Evolutionary conservation across 192 early-diverging fungal species (phyloP).

Genomic region (Coemansia guatemalensis): DNA sequence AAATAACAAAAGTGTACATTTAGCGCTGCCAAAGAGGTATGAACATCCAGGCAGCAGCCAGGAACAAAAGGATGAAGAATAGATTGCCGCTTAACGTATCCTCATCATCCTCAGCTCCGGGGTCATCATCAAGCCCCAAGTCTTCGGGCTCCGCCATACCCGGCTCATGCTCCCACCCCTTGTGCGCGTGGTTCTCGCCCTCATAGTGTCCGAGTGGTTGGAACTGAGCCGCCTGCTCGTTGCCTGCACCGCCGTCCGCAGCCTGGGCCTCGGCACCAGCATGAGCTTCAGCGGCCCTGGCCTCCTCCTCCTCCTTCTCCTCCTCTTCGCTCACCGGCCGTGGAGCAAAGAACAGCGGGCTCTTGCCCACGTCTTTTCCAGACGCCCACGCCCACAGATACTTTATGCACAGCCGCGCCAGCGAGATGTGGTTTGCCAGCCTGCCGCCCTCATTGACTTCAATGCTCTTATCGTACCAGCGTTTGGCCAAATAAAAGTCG

Average conservation of each 20-base stretch:
- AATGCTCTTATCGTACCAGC: constrained; percentile 85
- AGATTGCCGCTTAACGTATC: constrained; percentile 26
- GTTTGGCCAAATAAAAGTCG: constrained; percentile 92
- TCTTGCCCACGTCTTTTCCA: constrained; percentile 59
- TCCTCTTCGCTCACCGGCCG: constrained; percentile 16
- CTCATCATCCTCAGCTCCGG: constrained; percentile 11
- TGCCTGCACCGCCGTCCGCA: constrained; percentile 3
- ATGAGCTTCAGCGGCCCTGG: constrained; percentile 1
- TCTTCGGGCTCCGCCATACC: constrained; percentile 5
- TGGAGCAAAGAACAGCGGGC: constrained; percentile 52
- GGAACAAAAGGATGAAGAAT: constrained; percentile 25
- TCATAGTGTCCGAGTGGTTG: not conserved
- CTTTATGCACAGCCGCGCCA: constrained; percentile 67
- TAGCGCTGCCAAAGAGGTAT: constrained; percentile 21
- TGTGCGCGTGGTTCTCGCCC: constrained; percentile 3
- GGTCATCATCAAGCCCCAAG: not conserved
- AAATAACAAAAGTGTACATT: not conserved
- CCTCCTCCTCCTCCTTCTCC: constrained; percentile 10
- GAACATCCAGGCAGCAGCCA: constrained; percentile 47
- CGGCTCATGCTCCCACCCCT: constrained; percentile 19
- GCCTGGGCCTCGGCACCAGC: constrained; percentile 15
- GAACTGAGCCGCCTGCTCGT: constrained; percentile 2
- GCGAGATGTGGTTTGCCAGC: constrained; percentile 73
- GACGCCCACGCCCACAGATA: constrained; percentile 65
- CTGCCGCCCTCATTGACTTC: constrained; percentile 76